Conservation (phyloP, 768 basidiomycete genomes). For the Termitomyces sp. region DNA sequence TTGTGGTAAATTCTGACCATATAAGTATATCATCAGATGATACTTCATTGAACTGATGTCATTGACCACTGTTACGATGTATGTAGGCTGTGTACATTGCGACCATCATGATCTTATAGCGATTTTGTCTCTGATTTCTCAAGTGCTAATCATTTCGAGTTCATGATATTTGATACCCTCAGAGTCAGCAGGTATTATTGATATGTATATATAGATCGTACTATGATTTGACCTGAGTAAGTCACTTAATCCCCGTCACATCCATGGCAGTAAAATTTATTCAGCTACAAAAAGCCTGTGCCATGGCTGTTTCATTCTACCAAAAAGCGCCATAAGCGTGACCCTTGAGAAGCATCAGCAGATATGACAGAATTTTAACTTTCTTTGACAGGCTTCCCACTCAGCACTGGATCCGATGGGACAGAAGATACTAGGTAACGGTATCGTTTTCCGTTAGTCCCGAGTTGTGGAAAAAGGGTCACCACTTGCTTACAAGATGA, state of each 20-base stretch:
- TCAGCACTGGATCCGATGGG: neutral
- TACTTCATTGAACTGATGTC: slow-evolving; percentile 4
- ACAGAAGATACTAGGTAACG: neutral
- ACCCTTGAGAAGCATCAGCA: neutral
- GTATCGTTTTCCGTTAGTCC: neutral
- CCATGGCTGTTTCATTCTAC: neutral
- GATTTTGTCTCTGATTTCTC: neutral
- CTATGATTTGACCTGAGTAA: neutral
- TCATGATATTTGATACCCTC: neutral
- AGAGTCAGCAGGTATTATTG: neutral
- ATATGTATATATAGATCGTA: neutral
- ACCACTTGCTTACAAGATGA: neutral
- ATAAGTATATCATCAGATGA: slow-evolving; percentile 17
- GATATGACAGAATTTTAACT: slow-evolving; percentile 1
- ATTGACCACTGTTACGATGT: neutral
- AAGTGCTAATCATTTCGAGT: neutral
- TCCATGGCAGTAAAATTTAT: neutral
- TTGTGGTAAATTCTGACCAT: slow-evolving; percentile 69
- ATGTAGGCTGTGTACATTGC: neutral
- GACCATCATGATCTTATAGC: slow-evolving; percentile 1
- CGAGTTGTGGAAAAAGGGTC: neutral
- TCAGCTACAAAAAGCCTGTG: neutral
- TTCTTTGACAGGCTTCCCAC: slow-evolving; percentile 4
- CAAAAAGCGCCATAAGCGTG: neutral
- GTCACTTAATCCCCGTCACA: neutral